Percentiles rank a stretch among this genome's conserved stretches.
phyloP scores from a whole-genome alignment of 2,329 filamentous ascomycete species.

The Fusarium circinatum region DNA sequence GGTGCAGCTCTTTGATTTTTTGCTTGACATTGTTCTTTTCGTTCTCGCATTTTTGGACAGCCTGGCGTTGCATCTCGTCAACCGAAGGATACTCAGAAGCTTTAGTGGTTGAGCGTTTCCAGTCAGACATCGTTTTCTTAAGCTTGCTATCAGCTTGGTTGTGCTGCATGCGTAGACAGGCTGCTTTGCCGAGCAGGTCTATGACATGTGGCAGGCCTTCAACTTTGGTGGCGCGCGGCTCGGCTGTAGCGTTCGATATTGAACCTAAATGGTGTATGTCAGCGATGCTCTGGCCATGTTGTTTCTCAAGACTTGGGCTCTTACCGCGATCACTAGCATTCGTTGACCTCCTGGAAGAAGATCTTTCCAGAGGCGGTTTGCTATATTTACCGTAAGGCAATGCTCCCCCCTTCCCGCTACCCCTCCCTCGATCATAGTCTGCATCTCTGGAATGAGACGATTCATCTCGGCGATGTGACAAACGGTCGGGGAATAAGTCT shows the following conservation, averaged over 20 bases:
- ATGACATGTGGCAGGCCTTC: constrained; percentile 22
- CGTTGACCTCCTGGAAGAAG: background rate
- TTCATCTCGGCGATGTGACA: constrained; percentile 22
- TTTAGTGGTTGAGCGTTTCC: constrained; percentile 22
- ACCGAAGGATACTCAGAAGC: constrained; percentile 39
- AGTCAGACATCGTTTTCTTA: constrained; percentile 24
- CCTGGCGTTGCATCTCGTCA: constrained; percentile 25
- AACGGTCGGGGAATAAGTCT: constrained; percentile 7
- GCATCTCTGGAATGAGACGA: background rate
- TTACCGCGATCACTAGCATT: constrained; percentile 31
- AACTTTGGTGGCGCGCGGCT: background rate
- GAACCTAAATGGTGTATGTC: constrained; percentile 5
- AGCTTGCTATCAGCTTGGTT: constrained; percentile 29
- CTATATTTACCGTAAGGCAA: background rate
- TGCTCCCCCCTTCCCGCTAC: constrained; percentile 1
- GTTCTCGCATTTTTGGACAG: constrained; percentile 23
- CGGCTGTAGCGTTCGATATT: background rate
- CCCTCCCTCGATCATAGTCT: constrained; percentile 8
- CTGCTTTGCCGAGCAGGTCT: constrained; percentile 39
- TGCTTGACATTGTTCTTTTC: constrained; percentile 8
- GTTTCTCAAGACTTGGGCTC: background rate
- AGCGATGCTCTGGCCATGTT: background rate
- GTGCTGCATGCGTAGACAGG: constrained; percentile 30
- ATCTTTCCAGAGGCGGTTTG: constrained; percentile 1
- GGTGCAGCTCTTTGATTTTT: constrained; percentile 13